A percentile compares a stretch with the other conserved stretches of the same genome.
Conservation (phyloP, 768 basidiomycete species). For the Calocera cornea region DNA sequence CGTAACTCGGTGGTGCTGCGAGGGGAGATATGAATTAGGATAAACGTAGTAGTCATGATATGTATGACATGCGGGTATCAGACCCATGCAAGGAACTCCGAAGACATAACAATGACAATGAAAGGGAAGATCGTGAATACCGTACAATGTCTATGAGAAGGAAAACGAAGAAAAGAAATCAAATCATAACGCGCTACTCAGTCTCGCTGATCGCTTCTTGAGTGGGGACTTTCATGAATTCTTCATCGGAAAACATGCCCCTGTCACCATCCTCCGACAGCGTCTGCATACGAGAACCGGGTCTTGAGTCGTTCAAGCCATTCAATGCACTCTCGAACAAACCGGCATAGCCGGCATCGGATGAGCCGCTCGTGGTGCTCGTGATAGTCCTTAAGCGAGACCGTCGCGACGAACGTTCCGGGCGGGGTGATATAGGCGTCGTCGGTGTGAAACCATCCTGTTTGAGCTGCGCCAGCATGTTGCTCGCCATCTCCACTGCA, state of each 20-base stretch:
- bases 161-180: neutral
- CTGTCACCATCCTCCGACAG: neutral
- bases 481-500: slow-evolving; percentile 48
- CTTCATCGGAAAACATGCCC: neutral
- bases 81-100: neutral
- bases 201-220: neutral
- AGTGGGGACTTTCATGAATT: neutral
- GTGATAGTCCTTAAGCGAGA: neutral
- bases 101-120: neutral
- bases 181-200: neutral
- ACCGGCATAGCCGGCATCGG: neutral
- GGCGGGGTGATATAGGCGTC: neutral
- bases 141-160: neutral
- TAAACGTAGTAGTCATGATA: neutral
- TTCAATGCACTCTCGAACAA: neutral
- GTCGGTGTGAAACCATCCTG: slow-evolving; percentile 43
- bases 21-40: neutral
- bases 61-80: neutral
- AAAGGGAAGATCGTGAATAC: neutral
- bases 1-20: neutral
- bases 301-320: neutral
- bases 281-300: neutral
- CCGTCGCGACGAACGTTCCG: neutral
- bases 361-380: neutral
- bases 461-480: slow-evolving; percentile 63